These are phyloP conservation scores for Colletotrichum caudatum DNA, from an alignment of 2,329 filamentous ascomycete genomes.

Conservation along the genomic window DNA sequence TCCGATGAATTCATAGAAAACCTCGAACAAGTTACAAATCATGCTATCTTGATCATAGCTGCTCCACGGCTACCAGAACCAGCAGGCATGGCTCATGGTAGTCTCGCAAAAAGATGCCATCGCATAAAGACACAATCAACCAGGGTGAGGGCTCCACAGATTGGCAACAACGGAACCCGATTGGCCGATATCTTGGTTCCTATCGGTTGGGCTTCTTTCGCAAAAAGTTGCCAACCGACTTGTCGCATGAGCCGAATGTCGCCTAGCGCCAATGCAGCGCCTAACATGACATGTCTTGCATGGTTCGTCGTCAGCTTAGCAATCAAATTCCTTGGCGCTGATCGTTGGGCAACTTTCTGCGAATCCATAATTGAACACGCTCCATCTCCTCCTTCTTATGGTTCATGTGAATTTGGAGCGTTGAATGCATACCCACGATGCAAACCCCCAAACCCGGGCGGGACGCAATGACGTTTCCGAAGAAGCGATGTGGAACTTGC, in stretches of 20 bases:
- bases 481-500: constrained; percentile 17
- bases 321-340: not conserved
- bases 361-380: not conserved
- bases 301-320: not conserved
- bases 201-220: not conserved
- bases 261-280: constrained; percentile 7
- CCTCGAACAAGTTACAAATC: not conserved
- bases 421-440: not conserved
- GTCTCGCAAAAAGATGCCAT: constrained; percentile 9
- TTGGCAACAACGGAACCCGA: not conserved
- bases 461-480: not conserved
- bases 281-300: no score
- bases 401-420: not conserved
- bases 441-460: not conserved
- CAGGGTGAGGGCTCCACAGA: not conserved
- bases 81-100: not conserved
- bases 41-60: not conserved
- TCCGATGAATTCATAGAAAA: not conserved
- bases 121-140: not conserved
- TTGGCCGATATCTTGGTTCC: not conserved
- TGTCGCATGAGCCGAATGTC: not conserved
- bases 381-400: no score
- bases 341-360: constrained; percentile 13
- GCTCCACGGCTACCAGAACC: not conserved
- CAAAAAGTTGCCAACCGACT: constrained; percentile 16